Evolutionary conservation across 345 rosid species (phyloP), one percentile per base, ranked within the genome.

Genomic region (Gossypium bickii): DNA sequence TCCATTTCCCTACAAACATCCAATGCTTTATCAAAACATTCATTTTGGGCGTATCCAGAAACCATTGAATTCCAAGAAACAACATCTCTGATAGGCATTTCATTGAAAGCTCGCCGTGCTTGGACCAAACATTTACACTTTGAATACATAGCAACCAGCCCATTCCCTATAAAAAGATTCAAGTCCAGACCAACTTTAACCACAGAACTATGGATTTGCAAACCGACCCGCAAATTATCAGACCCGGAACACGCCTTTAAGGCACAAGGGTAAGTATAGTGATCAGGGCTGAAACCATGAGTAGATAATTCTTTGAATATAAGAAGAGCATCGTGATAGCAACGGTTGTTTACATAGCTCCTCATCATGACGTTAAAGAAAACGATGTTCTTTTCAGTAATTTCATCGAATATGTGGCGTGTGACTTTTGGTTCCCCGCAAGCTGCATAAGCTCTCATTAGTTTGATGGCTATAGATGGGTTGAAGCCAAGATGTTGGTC

Each of bases 41-140:
- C 82, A 72, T 82, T 89, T 67, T 85, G 94, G 2, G 94, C 90
- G 74, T 83, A 88, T 47, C 81, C 92, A 55, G 89, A 84, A 77
- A 89, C 88, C 80, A 89, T 77, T 3, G 97, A 89, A 74, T 88
- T 91, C 97, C 97, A 91, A 75, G 93, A 84, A 69, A 91, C 88
- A 45, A 91, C 85, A 82, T 91, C 93, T 77, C 82, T 86, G 20
- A 77, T 75, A 0, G 82, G 85, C 92, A 91, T 87, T 80, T 88
- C 92, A 38, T 87, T 83, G 43, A 91, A 85, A 44, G 83, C 86
- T 71, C 16, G 80, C 62, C 88, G 74, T 49, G 94, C 91, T 75
- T 85, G 89, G 71, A 75, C 52, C 81, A 89, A 85, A 83, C 79
- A 82, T 51, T 78, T 85, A 78, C 94, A 89, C 81, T 89, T 92